Conservation (phyloP, 2,329 filamentous ascomycete genomes). For the Aspergillus floridensis region DNA sequence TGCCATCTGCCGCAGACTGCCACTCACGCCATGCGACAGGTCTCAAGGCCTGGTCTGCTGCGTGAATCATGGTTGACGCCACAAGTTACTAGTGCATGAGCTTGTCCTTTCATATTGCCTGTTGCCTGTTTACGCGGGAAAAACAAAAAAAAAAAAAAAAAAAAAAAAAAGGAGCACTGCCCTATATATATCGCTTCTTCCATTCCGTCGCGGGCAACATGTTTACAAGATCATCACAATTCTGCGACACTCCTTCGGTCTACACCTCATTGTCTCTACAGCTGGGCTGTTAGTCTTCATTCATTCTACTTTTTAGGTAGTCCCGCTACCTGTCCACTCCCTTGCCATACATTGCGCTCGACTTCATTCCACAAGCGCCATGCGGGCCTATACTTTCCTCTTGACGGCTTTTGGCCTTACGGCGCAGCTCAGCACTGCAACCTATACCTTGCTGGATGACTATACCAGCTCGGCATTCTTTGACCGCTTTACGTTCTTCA, state of each 20-base stretch:
- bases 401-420: slow-evolving; percentile 30
- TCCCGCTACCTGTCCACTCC: background rate
- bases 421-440: slow-evolving; percentile 31
- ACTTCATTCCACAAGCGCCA: slow-evolving; percentile 15
- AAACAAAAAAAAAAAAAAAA: too few species aligned
- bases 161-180: background rate
- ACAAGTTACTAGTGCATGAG: slow-evolving; percentile 10
- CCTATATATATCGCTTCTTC: background rate
- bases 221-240: background rate
- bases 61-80: slow-evolving; percentile 23
- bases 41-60: slow-evolving; percentile 25
- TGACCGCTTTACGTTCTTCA: slow-evolving; percentile 53
- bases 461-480: slow-evolving; percentile 51
- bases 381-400: slow-evolving; percentile 30
- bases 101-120: slow-evolving; percentile 1
- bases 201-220: background rate
- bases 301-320: background rate
- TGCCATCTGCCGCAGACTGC: background rate
- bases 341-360: slow-evolving; percentile 3
- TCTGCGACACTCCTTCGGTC: slow-evolving; percentile 3
- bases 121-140: background rate
- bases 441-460: slow-evolving; percentile 48
- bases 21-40: background rate
- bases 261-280: background rate
- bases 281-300: background rate